These are phyloP conservation scores for Pelargonium myrrhifolium DNA, from an alignment of 441 rosid genomes.

Conservation along the genomic window DNA sequence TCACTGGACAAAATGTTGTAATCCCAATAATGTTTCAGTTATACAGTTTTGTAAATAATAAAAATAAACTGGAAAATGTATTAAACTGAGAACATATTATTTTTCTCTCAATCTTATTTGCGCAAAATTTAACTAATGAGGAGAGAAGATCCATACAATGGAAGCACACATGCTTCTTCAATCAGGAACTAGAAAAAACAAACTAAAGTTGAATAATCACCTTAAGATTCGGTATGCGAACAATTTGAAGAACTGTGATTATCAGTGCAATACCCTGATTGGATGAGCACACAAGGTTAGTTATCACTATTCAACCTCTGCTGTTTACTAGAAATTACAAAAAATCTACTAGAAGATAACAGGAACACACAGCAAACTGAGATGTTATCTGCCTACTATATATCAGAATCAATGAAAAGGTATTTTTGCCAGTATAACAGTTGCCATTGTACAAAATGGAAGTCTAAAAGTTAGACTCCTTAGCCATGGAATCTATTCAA, in stretches of 20 bases:
- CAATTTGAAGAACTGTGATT: slow-evolving; percentile 49
- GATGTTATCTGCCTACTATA: too few relatives aligned
- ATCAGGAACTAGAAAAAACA: slow-evolving; percentile 9
- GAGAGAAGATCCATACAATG: not conserved
- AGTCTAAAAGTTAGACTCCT: too few relatives aligned
- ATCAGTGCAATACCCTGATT: slow-evolving; percentile 48
- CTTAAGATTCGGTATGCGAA: slow-evolving; percentile 51
- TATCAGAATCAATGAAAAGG: too few relatives aligned
- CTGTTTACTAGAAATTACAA: not conserved
- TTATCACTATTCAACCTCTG: slow-evolving; percentile 16
- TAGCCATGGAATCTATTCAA: too few relatives aligned
- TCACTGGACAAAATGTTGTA: not conserved
- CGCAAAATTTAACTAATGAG: not conserved
- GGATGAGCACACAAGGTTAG: slow-evolving; percentile 5
- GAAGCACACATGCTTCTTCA: not conserved
- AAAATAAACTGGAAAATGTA: not conserved
- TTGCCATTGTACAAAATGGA: too few relatives aligned
- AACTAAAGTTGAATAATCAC: slow-evolving; percentile 21
- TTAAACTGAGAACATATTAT: not conserved
- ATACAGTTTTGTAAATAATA: not conserved
- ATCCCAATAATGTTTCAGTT: not conserved
- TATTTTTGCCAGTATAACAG: too few relatives aligned
- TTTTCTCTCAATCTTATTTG: not conserved
- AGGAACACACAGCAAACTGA: too few relatives aligned
- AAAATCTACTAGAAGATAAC: slow-evolving; percentile 2